phyloP scores from a whole-genome alignment of 495 filamentous ascomycete species.

The Lindgomyces ingoldianus region DNA sequence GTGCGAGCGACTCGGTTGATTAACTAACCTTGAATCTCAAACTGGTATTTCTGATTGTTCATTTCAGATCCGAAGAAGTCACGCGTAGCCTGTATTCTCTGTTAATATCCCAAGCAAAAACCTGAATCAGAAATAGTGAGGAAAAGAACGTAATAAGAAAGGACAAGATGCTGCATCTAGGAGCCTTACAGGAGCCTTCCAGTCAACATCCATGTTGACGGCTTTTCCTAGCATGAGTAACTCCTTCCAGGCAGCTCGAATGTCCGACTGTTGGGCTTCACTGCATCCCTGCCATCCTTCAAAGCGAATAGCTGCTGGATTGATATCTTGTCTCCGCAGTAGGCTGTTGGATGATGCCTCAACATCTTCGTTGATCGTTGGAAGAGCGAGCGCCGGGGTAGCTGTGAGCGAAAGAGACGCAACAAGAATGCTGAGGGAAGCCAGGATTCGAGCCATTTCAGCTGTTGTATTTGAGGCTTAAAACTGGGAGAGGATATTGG shows the following conservation, averaged over 20 bases:
- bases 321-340: not conserved
- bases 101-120: not conserved
- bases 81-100: not conserved
- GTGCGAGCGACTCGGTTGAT: not conserved
- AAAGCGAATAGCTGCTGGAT: constrained; percentile 1
- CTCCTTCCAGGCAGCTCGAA: constrained; percentile 10
- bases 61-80: constrained; percentile 9
- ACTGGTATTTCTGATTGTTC: constrained; percentile 13
- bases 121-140: not conserved
- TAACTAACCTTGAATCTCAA: not conserved
- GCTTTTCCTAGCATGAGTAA: constrained; percentile 10
- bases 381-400: constrained; percentile 1
- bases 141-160: not conserved
- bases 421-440: not conserved
- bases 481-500: not conserved
- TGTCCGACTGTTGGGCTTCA: not conserved
- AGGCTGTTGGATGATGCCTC: not conserved
- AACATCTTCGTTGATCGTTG: not conserved
- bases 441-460: not conserved
- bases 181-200: constrained; percentile 1
- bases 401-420: not conserved
- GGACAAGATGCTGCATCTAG: not conserved
- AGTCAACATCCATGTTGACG: constrained; percentile 9
- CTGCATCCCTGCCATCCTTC: constrained; percentile 8
- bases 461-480: not conserved